These are phyloP conservation scores for Malania oleifera DNA, from an alignment of 164 flowering plant species.

Conservation along the genomic window DNA sequence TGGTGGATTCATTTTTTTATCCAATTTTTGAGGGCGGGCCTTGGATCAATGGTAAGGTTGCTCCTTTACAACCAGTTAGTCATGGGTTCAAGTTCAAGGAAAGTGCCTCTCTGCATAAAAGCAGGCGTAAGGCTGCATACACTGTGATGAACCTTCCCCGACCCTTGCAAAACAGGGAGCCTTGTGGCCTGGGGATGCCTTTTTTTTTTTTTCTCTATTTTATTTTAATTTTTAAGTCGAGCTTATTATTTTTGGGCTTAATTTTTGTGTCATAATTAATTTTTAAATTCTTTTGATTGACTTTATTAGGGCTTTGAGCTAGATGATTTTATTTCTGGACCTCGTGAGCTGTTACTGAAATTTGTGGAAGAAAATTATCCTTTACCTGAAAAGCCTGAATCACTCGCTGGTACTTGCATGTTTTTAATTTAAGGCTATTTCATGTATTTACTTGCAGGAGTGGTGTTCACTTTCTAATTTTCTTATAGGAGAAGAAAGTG, in stretches of 20 bases:
- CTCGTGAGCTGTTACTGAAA: slow-evolving; percentile 92
- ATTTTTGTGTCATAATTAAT: not conserved
- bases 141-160: too few species aligned
- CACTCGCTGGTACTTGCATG: slow-evolving; percentile 42
- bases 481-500: slow-evolving; percentile 64
- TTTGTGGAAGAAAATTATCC: slow-evolving; percentile 96
- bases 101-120: too few species aligned
- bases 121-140: too few species aligned
- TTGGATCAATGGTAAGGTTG: too few species aligned
- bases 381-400: slow-evolving; percentile 84
- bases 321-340: slow-evolving; percentile 98
- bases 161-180: too few species aligned
- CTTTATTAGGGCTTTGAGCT: slow-evolving; percentile 73
- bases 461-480: slow-evolving; percentile 7
- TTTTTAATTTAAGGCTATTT: not conserved
- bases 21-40: too few species aligned
- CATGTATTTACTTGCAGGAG: slow-evolving; percentile 1
- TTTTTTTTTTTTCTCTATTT: not conserved
- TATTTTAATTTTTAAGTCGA: not conserved
- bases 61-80: too few species aligned
- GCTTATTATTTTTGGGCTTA: not conserved
- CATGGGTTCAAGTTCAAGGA: too few species aligned
- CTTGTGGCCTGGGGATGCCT: slow-evolving; percentile 1
- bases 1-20: not conserved
- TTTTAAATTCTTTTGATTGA: not conserved